Base-by-base conservation (phyloP, 2,329 filamentous ascomycete species). In the Eutypa lata region DNA sequence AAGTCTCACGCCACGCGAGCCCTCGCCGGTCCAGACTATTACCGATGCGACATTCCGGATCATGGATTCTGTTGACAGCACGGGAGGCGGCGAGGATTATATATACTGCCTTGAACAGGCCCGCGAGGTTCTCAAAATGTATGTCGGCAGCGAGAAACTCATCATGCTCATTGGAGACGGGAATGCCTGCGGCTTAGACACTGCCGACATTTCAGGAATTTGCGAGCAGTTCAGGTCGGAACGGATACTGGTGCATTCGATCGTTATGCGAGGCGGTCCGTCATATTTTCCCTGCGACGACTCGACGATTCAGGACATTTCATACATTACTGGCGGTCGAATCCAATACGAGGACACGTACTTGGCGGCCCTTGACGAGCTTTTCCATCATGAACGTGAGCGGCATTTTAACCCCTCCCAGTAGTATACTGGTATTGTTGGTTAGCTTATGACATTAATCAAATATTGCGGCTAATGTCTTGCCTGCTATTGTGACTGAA, bases 111-210 rank as follows among this genome's bases (percentile, higher is more conserved):
- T 57, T 7, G 18, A 51, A 49, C 11, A 53, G n/a, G 52, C 52
- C 16, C 8, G 31, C n/a, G 28, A 49, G 1, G 14, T 53, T 21
- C 38, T 52, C 37, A 18, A 21, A 16, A 21, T 3, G 18, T 13
- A 51, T 35, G 13, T 14, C 18, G 21, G 37, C 24, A 53, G 45
- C 47, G 40, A 49, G 11, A 46, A 43, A 7, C 44, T 54, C 4
- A 10, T 57, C 10, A 13, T 57, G 24, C 52, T 57, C n/a, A 54
- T 57, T 21, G 54, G 54, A 24, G 54, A 57, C 28, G 54, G 54
- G 31, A 5, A 50, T 3, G 54, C 49, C 13, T 11, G 3, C 3
- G 38, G 49, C 26, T 52, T 43, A 43, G 21, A 40, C 18, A 22
- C 2, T 2, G 13, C 43, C 14, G 16, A 22, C 7, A 24, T 51